Base-by-base conservation (phyloP, 306 rosid genomes). In the Canavalia gladiata region DNA sequence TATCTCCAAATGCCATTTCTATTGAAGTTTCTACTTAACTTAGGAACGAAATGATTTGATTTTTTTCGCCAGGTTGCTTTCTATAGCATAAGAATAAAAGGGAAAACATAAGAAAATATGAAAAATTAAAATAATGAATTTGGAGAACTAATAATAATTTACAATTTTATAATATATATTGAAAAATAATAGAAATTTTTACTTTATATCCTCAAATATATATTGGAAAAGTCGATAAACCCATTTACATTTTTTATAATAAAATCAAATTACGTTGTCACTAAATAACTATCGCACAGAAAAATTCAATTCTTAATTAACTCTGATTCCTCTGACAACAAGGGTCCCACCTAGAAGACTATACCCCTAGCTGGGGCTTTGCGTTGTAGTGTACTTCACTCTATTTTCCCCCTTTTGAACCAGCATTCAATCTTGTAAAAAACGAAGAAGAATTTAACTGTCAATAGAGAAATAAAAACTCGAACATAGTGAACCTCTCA, bases 311-410 rank as follows among this genome's bases (percentile, higher is more conserved):
- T 65, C 4, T 39, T 13, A 52, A 29, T 54, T 4, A 77, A 18
- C 45, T 68, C 2, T 52, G 75, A 66, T 65, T 56, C 9, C 45
- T 10, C 85, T 84, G 87, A 70, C 87, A 83, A 29, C 2, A 80
- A 54, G 42, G 66, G 39, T 73, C 75, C 70, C 67, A 54, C 42
- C 75, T 75, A 42, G 1, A 2, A 0, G 1, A 13, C 10, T 68
- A 68, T 42, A 67, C 43, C 28, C 68, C 9, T 67, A 74, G 84
- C 80, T 45, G 30, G 69, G 28, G 9, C 33, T 56, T 72, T 75
- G 64, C 69, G 4, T 34, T 54, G 58, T 59, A 43, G 65, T 54
- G 77, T 37, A 35, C 63, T 5, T 51, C 43, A 72, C 47, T 8
- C 29, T 8, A 74, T 46, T 37, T 60, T 37, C 13, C 56, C 7